These are phyloP conservation scores for Brassica juncea DNA, from an alignment of 345 rosid genomes.

Conservation along the genomic window DNA sequence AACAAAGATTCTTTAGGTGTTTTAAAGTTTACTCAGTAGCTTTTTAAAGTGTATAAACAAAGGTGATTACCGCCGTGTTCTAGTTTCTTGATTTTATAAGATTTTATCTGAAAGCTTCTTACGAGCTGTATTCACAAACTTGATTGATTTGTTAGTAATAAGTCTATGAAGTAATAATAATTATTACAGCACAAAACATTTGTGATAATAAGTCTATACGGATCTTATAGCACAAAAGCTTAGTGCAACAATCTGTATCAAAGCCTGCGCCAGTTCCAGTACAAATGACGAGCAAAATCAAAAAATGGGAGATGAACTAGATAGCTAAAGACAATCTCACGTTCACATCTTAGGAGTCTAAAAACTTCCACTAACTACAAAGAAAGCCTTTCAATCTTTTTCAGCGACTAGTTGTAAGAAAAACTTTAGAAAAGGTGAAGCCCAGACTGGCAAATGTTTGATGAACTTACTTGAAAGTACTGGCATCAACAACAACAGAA, in stretches of 20 bases:
- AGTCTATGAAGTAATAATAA: constrained; percentile 14
- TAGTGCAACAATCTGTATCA: not conserved
- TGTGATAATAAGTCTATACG: too few relatives aligned
- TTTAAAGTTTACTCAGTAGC: constrained; percentile 4
- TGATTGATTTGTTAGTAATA: not conserved
- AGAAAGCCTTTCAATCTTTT: not conserved
- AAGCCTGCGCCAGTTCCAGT: constrained; percentile 24
- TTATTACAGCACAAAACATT: not conserved
- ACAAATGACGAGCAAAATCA: constrained; percentile 25
- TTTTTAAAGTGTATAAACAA: constrained; percentile 4
- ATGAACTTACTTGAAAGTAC: constrained; percentile 19
- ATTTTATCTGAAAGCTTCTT: not conserved
- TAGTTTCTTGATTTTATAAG: not conserved
- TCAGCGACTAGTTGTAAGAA: constrained; percentile 1
- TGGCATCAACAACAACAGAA: not conserved
- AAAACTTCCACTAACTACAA: constrained; percentile 22
- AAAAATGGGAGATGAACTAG: not conserved
- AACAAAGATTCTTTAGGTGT: not conserved
- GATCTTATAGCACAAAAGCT: not conserved
- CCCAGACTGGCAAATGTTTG: constrained; percentile 3
- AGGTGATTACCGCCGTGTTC: not conserved
- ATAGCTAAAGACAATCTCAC: constrained; percentile 8
- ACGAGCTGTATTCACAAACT: not conserved
- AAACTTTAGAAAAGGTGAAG: not conserved
- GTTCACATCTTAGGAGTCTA: constrained; percentile 20